Percentiles rank a stretch among this genome's conserved stretches.
Evolutionary conservation across 768 basidiomycete species (phyloP).

Genomic region (Boletellus emodensis): DNA sequence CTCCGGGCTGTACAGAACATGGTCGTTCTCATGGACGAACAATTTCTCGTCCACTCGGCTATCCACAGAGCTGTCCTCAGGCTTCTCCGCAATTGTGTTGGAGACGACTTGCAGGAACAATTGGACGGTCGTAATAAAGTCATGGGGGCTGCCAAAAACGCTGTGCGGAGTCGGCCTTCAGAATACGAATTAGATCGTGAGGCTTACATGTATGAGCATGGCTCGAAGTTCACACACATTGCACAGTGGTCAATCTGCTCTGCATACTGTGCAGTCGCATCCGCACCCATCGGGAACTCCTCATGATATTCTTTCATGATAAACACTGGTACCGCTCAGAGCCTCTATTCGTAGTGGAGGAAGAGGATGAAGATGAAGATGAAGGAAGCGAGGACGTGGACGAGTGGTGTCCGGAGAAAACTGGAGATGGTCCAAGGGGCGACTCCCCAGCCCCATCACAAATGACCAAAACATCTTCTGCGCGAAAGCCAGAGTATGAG

Average conservation of each 20-base stretch:
- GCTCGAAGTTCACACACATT: constrained; percentile 10
- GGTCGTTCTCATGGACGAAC: constrained; percentile 88
- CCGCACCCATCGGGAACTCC: constrained; percentile 78
- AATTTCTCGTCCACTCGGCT: constrained; percentile 87
- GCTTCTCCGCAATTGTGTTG: constrained; percentile 80
- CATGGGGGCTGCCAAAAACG: constrained; percentile 82
- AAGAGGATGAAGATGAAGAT: constrained; percentile 56
- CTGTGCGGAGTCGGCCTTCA: constrained; percentile 66
- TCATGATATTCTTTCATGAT: constrained; percentile 98
- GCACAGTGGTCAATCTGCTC: constrained; percentile 81
- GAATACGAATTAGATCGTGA: constrained; percentile 86
- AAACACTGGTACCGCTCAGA: constrained; percentile 83
- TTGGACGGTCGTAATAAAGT: constrained; percentile 70
- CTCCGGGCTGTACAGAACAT: constrained; percentile 85
- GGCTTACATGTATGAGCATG: constrained; percentile 27
- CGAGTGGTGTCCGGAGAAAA: constrained; percentile 9
- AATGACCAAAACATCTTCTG: constrained; percentile 49
- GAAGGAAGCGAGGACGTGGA: constrained; percentile 46
- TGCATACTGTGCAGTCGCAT: constrained; percentile 93
- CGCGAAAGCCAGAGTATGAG: constrained; percentile 84
- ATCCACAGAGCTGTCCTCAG: constrained; percentile 86
- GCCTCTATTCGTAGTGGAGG: constrained; percentile 70
- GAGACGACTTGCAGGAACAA: constrained; percentile 88
- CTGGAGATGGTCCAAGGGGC: constrained; percentile 16
- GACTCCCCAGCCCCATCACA: constrained; percentile 64